Base-by-base conservation (phyloP, 768 basidiomycete species). In the Trametes coccinea region DNA sequence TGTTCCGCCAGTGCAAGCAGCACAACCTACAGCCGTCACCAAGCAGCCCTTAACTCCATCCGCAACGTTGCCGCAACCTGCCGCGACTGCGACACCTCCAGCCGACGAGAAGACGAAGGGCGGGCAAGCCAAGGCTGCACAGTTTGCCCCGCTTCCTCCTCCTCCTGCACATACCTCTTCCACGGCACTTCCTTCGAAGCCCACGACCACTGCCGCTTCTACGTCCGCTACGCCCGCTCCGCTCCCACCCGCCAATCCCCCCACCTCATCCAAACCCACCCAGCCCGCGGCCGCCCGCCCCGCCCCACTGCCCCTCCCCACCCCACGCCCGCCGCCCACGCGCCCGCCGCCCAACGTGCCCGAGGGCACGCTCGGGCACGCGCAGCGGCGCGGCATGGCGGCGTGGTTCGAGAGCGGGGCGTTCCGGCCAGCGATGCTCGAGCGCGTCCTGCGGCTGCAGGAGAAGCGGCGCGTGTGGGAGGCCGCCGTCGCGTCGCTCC, bases 351-450 rank as follows among this genome's bases (percentile, higher is more conserved):
- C 61, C 16, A 11, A 44, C 27, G 65, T 66, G n/a, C 65, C 65
- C 1, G 58, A 62, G 55, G 65, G 65, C 40, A 66, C 65, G 37
- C 16, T 66, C 8, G 65, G 65, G 11, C 50, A 45, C 34, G 49
- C n/a, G 1, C 39, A 34, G 31, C 48, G 55, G 7, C 61, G 54
- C 22, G 65, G 65, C 7, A 53, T 62, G 34, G 17, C 47, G 30
- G 29, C 65, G 48, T 66, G 65, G 65, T 66, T 66, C 40, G 34
- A 48, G 44, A 40, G 40, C 8, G 61, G 58, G 37, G 44, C 57
- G 37, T 41, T 66, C 5, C 48, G 57, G 10, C 34, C 22, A 53
- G 33, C 45, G 27, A 41, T 52, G 41, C 53, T 63, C 3, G 60
- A 56, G 44, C 39, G 48, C 6, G 22, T 51, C 9, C 6, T 22